Evolutionary conservation across 176 grass and related monocot genomes (phyloP), one percentile per base, ranked within the genome.

Genomic region (Eleusine indica): DNA sequence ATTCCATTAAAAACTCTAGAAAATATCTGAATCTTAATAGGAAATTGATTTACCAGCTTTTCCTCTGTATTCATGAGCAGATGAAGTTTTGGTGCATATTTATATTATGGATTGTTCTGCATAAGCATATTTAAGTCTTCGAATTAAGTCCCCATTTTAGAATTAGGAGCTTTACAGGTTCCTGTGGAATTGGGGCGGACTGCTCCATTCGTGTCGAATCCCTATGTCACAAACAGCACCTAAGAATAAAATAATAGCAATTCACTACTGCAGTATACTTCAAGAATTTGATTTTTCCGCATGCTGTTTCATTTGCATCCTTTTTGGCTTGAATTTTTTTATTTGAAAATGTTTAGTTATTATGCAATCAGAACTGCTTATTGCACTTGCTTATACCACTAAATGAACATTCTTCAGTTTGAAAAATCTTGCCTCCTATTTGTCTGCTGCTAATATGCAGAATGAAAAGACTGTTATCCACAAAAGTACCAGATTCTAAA

Each of bases 381-480:
- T 22, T 76, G 19, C 70, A 66, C 70, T 39, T 74, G 56, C 18
- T n/a, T 39, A 58, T 9, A n/a, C 2, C 57, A 17, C 9, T 85
- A 25, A 49, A 25, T 11, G 42, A 17, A 10, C 6, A 44, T 30
- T 71, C 7, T 81, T 44, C n/a, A 44, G 51, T 71, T 82, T 46
- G 0, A 70, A 61, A 38, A 81, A 56, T 44, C 3, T 17, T 6
- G 3, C 9, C 4, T 64, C 53, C 16, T 62, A 47, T 6, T 38
- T 12, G 75, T 67, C 9, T 47, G 65, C 39, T 62, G 52, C 40
- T 60, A 60, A 60, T 63, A 63, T 51, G 64, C 28, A 85, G 62
- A 19, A 7, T 64, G 32, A 21, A 12, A 70, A 57, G 29, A 43
- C 25, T 42, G 32, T 42, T 46, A 53, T 61, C 21, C 35, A n/a